Evolutionary conservation across 495 filamentous ascomycete species (phyloP).

Genomic region (Geoglossum glabrum): DNA sequence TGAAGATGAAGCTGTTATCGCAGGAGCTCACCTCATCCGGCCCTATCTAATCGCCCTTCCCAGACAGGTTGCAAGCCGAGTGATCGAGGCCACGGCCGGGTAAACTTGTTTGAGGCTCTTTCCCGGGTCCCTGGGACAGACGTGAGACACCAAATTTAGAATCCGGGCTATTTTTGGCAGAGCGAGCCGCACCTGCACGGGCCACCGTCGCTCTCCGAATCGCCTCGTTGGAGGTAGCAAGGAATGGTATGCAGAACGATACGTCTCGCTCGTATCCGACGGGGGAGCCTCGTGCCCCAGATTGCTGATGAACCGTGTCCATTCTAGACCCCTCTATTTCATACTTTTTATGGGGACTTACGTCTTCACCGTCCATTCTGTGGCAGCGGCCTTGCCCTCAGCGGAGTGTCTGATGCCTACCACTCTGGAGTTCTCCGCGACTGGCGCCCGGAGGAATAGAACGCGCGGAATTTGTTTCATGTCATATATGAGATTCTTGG

Average conservation of each 20-base stretch:
- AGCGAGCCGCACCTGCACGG: neutral
- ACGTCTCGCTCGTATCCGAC: neutral
- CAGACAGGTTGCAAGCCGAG: neutral
- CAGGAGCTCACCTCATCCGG: neutral
- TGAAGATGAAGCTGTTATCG: too few relatives aligned
- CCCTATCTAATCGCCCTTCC: neutral
- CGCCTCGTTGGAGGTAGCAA: neutral
- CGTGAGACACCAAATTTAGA: neutral
- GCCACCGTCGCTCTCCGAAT: neutral
- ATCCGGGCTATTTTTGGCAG: neutral
- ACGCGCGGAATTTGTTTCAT: neutral
- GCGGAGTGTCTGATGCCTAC: too few relatives aligned
- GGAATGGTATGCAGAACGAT: neutral
- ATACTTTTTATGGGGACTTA: neutral
- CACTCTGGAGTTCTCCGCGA: neutral
- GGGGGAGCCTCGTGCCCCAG: neutral
- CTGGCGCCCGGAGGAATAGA: neutral
- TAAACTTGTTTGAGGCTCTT: neutral
- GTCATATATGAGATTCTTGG: neutral
- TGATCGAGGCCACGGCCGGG: neutral
- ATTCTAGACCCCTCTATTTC: neutral
- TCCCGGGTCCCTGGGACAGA: neutral
- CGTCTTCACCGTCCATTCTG: slow-evolving; percentile 24
- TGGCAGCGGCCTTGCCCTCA: neutral
- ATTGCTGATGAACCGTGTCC: neutral